Base-by-base conservation (phyloP, 2,329 filamentous ascomycete species). In the Microcyclospora pomicola region DNA sequence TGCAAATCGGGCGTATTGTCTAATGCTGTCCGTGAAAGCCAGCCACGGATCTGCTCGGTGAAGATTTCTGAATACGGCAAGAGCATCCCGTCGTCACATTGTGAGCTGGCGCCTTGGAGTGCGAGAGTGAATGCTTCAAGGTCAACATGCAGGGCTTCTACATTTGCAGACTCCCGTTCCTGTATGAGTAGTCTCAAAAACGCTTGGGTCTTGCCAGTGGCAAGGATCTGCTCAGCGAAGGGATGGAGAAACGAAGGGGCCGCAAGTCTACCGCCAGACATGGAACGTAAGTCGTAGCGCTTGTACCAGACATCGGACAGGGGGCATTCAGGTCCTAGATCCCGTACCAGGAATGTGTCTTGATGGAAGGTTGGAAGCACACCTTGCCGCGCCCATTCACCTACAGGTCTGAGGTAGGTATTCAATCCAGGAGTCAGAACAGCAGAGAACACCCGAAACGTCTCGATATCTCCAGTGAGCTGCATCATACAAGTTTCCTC, bases 151-250 rank as follows among this genome's bases (percentile, higher is more conserved):
- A 31, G 4, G 9, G 12, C 14, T 9, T n/a, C 12, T 15, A 5
- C 12, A 15, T 9, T 9, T 31, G 19, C 4, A 30, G n/a, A 14
- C 4, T 41, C 36, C 14, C 15, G 15, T 44, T 50, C 56, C 42
- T 71, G 66, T 39, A 77, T 74, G 9, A 94, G 66, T 34, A 80
- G 73, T 42, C 78, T 79, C n/a, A 95, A 63, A 33, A 95, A 80
- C 1, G 91, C 75, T 39, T 91, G 78, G 49, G 81, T 92, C 59
- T 95, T 95, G 0, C 88, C 88, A 1, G 84, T 79, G 1, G 79
- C 85, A 50, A 94, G 88, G 29, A 95, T 84, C 44, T 77, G 81
- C 15, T 66, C 63, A 0, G 75, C 75, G 2, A 78, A 73, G 2
- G 78, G 70, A 30, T 77, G 73, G 4, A 95, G 67, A 46, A 94